Evolutionary conservation across 208 protist genomes (phyloP).

Genomic region (Trichomonas vaginalis): DNA sequence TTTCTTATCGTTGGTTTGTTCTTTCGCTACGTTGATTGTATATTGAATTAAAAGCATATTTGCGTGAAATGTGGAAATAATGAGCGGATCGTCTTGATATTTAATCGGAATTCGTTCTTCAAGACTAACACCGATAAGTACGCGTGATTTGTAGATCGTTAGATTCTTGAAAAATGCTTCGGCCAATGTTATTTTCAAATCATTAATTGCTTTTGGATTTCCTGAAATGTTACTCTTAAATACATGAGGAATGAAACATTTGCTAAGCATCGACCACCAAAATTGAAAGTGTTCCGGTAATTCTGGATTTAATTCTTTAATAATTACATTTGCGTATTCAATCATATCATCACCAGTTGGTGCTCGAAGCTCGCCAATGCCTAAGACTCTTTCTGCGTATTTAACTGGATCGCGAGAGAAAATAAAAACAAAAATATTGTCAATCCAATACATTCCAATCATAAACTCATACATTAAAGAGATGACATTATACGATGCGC

Average conservation of each 20-base stretch:
- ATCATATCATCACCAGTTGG: not conserved
- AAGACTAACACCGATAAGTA: not conserved
- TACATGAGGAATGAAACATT: not conserved
- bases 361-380: not conserved
- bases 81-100: not conserved
- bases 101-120: not conserved
- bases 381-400: not conserved
- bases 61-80: not conserved
- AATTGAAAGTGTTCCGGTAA: not conserved
- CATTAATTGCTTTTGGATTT: not conserved
- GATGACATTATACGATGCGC: not conserved
- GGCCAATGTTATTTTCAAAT: not conserved
- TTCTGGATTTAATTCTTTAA: not conserved
- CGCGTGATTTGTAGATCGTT: not conserved
- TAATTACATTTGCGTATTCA: not conserved
- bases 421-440: not conserved
- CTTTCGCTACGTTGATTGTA: not conserved
- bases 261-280: not conserved
- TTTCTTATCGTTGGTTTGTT: not conserved
- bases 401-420: not conserved
- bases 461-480: not conserved
- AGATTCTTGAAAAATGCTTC: not conserved
- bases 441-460: not conserved
- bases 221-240: not conserved
- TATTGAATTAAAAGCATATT: not conserved